A percentile compares a stretch with the other conserved stretches of the same genome.
Evolutionary conservation across 2,329 filamentous ascomycete species (phyloP).

Genomic region (Calonectria hawksworthii): DNA sequence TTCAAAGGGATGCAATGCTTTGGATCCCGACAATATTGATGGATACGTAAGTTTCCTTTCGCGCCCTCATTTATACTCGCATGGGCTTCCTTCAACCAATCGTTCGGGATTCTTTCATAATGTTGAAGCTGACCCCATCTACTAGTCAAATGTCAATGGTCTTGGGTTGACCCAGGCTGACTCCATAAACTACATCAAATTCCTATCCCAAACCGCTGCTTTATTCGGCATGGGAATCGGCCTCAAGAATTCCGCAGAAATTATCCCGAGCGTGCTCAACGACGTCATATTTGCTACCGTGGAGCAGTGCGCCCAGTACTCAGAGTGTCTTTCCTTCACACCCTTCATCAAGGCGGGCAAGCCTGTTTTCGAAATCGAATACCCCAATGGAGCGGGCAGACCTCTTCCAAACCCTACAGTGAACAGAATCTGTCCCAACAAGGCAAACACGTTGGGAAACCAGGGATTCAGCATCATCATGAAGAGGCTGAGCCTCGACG

Average conservation of each 20-base stretch:
- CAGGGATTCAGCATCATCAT: constrained; percentile 73
- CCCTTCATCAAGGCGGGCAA: constrained; percentile 72
- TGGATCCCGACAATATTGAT: constrained; percentile 81
- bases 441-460: constrained; percentile 55
- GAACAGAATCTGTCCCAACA: constrained; percentile 56
- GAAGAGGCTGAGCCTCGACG: constrained; percentile 75
- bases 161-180: constrained; percentile 69
- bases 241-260: constrained; percentile 76
- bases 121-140: not conserved
- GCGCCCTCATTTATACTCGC: too few species aligned
- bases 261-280: constrained; percentile 64
- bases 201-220: constrained; percentile 69
- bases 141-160: constrained; percentile 71
- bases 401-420: constrained; percentile 48
- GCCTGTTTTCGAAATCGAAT: constrained; percentile 82
- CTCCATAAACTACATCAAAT: constrained; percentile 71
- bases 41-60: constrained; percentile 63
- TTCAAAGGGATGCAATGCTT: constrained; percentile 75
- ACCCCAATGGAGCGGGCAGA: constrained; percentile 65
- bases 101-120: not conserved
- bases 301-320: constrained; percentile 75
- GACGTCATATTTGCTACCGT: constrained; percentile 77
- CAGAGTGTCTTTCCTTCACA: constrained; percentile 71
- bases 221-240: constrained; percentile 71
- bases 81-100: not conserved